phyloP scores from a whole-genome alignment of 352 stramenopile species.

The Phytophthora meadii region DNA sequence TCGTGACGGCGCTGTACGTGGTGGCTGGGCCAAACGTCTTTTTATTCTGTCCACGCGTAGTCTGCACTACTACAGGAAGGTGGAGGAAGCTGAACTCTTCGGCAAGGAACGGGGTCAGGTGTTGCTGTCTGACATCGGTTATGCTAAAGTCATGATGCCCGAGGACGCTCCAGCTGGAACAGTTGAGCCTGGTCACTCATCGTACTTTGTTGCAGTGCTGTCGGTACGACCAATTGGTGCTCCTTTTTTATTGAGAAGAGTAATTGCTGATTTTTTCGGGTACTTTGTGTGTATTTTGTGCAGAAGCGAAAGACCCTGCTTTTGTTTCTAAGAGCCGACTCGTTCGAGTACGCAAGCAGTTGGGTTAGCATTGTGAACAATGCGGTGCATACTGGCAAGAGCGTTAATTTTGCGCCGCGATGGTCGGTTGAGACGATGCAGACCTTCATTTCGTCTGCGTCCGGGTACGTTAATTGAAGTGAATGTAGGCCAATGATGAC shows the following conservation, averaged over 20 bases:
- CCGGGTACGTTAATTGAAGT: slow-evolving; percentile 46
- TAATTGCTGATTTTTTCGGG: slow-evolving; percentile 3
- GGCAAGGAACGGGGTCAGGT: slow-evolving; percentile 83
- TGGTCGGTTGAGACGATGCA: slow-evolving; percentile 82
- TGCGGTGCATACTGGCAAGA: slow-evolving; percentile 74
- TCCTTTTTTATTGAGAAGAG: not conserved
- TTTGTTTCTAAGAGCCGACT: slow-evolving; percentile 83
- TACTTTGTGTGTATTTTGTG: not conserved
- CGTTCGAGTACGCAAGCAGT: slow-evolving; percentile 64
- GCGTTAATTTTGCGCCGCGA: slow-evolving; percentile 61
- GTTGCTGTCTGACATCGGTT: slow-evolving; percentile 75
- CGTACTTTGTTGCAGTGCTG: slow-evolving; percentile 75
- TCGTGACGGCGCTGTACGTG: slow-evolving; percentile 81
- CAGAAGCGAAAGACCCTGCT: slow-evolving; percentile 83
- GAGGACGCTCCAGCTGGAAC: slow-evolving; percentile 80
- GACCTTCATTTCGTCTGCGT: slow-evolving; percentile 73
- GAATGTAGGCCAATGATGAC: not conserved
- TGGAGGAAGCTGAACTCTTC: slow-evolving; percentile 84
- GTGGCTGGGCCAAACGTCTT: slow-evolving; percentile 80
- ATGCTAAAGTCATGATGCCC: slow-evolving; percentile 75
- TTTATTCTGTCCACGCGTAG: slow-evolving; percentile 86
- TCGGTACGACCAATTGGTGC: slow-evolving; percentile 46
- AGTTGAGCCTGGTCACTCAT: slow-evolving; percentile 65
- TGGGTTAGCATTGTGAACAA: slow-evolving; percentile 88
- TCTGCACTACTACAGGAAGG: slow-evolving; percentile 87